phyloP scores from a whole-genome alignment of 1,139 yeast species.

The Suhomyces atakaporum region DNA sequence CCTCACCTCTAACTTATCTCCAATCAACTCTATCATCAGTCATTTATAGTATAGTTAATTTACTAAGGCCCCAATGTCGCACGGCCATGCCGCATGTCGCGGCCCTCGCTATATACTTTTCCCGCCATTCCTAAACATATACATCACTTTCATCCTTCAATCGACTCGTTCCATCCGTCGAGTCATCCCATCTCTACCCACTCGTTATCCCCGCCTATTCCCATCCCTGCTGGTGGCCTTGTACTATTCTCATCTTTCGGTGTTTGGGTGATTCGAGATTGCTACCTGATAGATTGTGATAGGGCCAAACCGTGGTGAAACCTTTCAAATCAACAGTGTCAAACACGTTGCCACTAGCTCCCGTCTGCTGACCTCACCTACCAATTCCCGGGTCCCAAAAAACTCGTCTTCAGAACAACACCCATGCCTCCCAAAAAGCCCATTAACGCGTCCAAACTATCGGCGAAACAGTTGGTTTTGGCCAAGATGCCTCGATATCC shows the following conservation, averaged over 20 bases:
- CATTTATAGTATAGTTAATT: no score
- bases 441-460: slow-evolving; percentile 20
- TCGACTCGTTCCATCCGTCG: not conserved
- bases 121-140: slow-evolving; percentile 5
- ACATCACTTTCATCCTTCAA: not conserved
- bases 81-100: slow-evolving; percentile 5
- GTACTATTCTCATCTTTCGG: slow-evolving; percentile 1
- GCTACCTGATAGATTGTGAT: slow-evolving; percentile 7
- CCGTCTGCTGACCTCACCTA: not conserved
- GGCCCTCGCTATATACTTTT: slow-evolving; percentile 7
- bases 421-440: slow-evolving; percentile 34
- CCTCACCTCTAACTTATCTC: no score
- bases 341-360: not conserved
- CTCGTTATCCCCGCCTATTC: slow-evolving; percentile 2
- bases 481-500: slow-evolving; percentile 53
- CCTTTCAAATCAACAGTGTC: not conserved
- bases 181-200: not conserved
- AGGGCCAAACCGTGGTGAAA: no score
- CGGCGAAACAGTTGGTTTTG: slow-evolving; percentile 41
- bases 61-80: no score
- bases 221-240: slow-evolving; percentile 1
- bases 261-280: slow-evolving; percentile 9
- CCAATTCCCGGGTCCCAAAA: no score
- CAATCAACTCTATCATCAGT: no score
- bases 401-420: slow-evolving; percentile 1